Evolutionary conservation across 1,139 yeast genomes (phyloP).

Genomic region (Scheffersomyces insectosa): DNA sequence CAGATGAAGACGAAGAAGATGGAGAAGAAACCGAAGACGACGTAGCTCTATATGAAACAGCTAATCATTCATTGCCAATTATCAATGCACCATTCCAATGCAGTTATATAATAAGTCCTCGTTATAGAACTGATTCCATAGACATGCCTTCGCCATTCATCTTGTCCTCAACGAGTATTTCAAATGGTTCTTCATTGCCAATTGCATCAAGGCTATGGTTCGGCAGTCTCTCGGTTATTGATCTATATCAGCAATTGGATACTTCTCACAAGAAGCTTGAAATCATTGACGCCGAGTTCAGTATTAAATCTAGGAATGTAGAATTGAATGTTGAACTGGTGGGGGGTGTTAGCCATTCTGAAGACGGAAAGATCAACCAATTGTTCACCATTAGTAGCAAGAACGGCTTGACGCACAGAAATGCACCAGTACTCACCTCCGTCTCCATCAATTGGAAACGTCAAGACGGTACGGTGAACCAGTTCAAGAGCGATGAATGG

Average conservation of each 20-base stretch:
- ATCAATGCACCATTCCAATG: conserved; percentile 37
- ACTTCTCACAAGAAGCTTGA: conserved; percentile 16
- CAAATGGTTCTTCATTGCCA: conserved; percentile 33
- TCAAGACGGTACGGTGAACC: conserved; percentile 18
- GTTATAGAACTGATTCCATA: conserved; percentile 22
- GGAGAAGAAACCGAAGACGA: conserved; percentile 9
- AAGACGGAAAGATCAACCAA: conserved; percentile 13
- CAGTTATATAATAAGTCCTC: conserved; percentile 38
- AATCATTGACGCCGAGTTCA: conserved; percentile 21
- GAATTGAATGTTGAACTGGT: conserved; percentile 29
- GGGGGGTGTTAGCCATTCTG: conserved; percentile 3
- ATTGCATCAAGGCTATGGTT: conserved; percentile 51
- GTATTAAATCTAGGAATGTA: conserved; percentile 28
- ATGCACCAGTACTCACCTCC: conserved; percentile 30
- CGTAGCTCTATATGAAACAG: conserved; percentile 27
- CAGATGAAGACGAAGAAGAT: conserved; percentile 9
- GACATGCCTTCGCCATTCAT: conserved; percentile 50
- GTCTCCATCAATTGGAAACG: conserved; percentile 39
- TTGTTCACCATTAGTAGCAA: conserved; percentile 39
- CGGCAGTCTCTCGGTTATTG: conserved; percentile 24
- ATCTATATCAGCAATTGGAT: conserved; percentile 1
- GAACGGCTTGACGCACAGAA: conserved; percentile 43
- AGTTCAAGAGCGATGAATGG: conserved; percentile 38
- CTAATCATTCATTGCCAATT: conserved; percentile 29
- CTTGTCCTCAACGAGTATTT: conserved; percentile 13